phyloP scores from a whole-genome alignment of 2,329 filamentous ascomycete species.

The Botryotinia narcissicola region DNA sequence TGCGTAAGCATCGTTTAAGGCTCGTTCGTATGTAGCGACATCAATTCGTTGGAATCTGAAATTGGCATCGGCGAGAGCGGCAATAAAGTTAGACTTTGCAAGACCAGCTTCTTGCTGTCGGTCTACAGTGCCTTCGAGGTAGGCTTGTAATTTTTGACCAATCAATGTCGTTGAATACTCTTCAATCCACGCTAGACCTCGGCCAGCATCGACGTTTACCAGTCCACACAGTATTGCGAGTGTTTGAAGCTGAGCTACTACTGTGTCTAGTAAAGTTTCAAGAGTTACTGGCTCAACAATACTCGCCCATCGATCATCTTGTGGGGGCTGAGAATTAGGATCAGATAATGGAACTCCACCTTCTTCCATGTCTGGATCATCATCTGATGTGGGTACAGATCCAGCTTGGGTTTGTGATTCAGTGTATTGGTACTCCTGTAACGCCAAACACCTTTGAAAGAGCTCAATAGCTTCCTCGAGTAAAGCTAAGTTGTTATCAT shows the following conservation, averaged over 20 bases:
- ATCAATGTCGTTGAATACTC: conserved; percentile 53
- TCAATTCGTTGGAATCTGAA: conserved; percentile 52
- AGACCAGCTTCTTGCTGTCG: conserved; percentile 52
- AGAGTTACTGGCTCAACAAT: conserved; percentile 66
- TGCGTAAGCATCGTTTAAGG: conserved; percentile 29
- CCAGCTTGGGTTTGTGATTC: conserved; percentile 43
- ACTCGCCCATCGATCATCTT: conserved; percentile 45
- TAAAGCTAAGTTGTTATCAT: conserved; percentile 47
- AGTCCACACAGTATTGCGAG: conserved; percentile 40
- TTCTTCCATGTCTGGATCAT: conserved; percentile 42
- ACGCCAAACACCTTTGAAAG: conserved; percentile 53
- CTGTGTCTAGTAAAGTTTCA: conserved; percentile 64
- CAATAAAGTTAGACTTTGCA: conserved; percentile 53
- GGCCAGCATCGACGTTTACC: conserved; percentile 41
- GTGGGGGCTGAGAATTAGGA: conserved; percentile 13
- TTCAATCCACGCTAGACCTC: conserved; percentile 55
- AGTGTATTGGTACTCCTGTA: conserved; percentile 50
- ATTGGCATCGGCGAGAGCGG: conserved; percentile 54
- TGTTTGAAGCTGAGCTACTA: conserved; percentile 60
- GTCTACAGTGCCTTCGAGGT: conserved; percentile 44
- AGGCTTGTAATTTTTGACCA: conserved; percentile 52
- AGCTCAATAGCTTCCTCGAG: conserved; percentile 61
- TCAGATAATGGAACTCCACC: conserved; percentile 31
- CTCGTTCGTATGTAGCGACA: conserved; percentile 50
- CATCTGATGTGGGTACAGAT: conserved; percentile 9